phyloP scores from a whole-genome alignment of 2,329 filamentous ascomycete species.

The Pleoardoris graminearum region DNA sequence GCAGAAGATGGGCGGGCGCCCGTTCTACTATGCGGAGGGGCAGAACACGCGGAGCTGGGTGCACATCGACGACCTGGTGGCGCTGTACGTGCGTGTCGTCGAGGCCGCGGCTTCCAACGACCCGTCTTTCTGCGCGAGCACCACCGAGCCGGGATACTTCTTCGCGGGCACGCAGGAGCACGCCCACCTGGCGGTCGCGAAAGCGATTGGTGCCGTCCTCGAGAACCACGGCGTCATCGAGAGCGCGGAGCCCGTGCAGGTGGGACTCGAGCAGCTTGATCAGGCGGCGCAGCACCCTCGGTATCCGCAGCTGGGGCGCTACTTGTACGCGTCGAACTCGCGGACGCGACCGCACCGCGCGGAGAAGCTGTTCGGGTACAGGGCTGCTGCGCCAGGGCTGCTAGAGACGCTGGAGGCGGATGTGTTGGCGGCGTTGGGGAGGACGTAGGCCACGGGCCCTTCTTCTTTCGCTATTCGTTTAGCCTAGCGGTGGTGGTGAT shows the following conservation, averaged over 20 bases:
- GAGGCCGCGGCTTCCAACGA: conserved; percentile 54
- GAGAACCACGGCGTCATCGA: conserved; percentile 28
- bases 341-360: conserved; percentile 58
- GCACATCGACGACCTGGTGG: conserved; percentile 64
- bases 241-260: conserved; percentile 23
- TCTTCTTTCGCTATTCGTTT: too few species aligned
- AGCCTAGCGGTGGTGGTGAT: too few species aligned
- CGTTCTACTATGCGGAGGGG: conserved; percentile 58
- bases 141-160: too few species aligned
- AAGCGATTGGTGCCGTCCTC: conserved; percentile 28
- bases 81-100: conserved; percentile 57
- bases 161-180: conserved; percentile 48
- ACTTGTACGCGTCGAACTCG: conserved; percentile 57
- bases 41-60: conserved; percentile 57
- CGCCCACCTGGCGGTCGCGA: conserved; percentile 34
- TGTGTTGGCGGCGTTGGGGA: conserved; percentile 22
- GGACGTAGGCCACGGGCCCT: neutral
- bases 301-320: conserved; percentile 33
- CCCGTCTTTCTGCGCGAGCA: too few species aligned
- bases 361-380: conserved; percentile 59
- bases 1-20: conserved; percentile 36
- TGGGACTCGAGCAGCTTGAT: conserved; percentile 34
- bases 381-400: conserved; percentile 54
- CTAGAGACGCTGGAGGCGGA: conserved; percentile 47
- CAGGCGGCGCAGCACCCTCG: conserved; percentile 20